Conservation (phyloP, 2,329 filamentous ascomycete species). For the Alternaria dauci region DNA sequence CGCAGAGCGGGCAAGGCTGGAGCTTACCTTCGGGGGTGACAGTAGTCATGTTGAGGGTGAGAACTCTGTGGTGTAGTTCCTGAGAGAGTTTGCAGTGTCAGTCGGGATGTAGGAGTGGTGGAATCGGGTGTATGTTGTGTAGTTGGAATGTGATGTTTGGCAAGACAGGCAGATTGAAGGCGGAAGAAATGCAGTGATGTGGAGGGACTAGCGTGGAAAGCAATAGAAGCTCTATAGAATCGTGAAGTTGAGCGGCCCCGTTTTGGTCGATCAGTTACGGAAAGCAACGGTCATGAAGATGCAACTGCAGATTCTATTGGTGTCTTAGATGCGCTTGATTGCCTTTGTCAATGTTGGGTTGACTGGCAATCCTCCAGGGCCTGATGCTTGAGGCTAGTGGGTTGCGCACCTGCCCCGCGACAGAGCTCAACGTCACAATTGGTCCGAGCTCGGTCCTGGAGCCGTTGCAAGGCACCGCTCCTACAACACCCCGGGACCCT, state of each 20-base stretch:
- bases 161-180: slow-evolving; percentile 35
- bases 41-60: slow-evolving; percentile 39
- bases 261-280: slow-evolving; percentile 26
- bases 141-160: slow-evolving; percentile 29
- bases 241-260: slow-evolving; percentile 32
- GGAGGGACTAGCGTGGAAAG: slow-evolving; percentile 51
- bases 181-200: slow-evolving; percentile 48
- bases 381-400: slow-evolving; percentile 25
- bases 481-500: slow-evolving; percentile 15
- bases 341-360: slow-evolving; percentile 14
- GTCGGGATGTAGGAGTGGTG: slow-evolving; percentile 6
- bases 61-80: slow-evolving; percentile 6
- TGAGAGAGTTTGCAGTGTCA: slow-evolving; percentile 1
- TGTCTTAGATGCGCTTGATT: slow-evolving; percentile 8
- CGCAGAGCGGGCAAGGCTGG: slow-evolving; percentile 32
- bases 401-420: slow-evolving; percentile 32
- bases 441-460: slow-evolving; percentile 28
- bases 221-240: slow-evolving; percentile 50
- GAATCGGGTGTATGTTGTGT: slow-evolving; percentile 19
- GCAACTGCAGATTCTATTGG: neutral
- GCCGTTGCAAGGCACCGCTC: slow-evolving; percentile 28
- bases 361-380: slow-evolving; percentile 4
- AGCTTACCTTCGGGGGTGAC: slow-evolving; percentile 53
- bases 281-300: slow-evolving; percentile 9
- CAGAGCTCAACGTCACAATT: slow-evolving; percentile 38